phyloP scores from a whole-genome alignment of 805 yeast species.

The Wickerhamiella spandovensis region DNA sequence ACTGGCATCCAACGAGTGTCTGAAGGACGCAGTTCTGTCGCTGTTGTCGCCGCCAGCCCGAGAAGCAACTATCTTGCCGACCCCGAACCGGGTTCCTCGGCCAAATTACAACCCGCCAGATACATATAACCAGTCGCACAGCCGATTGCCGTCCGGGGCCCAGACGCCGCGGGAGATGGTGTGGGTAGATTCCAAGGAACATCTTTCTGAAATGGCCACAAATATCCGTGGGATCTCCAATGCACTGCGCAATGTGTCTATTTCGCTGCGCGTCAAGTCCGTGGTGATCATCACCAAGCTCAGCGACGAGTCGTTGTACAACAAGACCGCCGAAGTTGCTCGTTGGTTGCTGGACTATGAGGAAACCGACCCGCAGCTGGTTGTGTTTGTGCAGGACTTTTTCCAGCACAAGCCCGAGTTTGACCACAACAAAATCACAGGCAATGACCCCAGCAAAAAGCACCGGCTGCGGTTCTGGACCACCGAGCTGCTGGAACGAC shows the following conservation, averaged over 20 bases:
- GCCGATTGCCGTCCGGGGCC: constrained; percentile 7
- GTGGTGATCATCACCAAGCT: constrained; percentile 17
- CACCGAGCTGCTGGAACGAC: constrained; percentile 34
- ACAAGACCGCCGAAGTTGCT: constrained; percentile 12
- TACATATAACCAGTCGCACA: constrained; percentile 5
- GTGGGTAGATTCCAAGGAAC: constrained; percentile 19
- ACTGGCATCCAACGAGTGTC: constrained; percentile 1
- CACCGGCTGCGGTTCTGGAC: constrained; percentile 56
- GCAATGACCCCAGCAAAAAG: constrained; percentile 33
- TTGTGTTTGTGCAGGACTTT: constrained; percentile 62
- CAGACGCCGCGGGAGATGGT: constrained; percentile 19
- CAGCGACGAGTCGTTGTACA: constrained; percentile 15
- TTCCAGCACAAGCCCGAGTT: constrained; percentile 52
- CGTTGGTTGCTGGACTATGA: constrained; percentile 16
- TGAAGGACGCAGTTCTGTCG: not conserved
- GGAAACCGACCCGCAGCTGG: constrained; percentile 17
- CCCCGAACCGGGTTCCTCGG: not conserved
- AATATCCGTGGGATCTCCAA: constrained; percentile 20
- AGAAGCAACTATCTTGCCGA: not conserved
- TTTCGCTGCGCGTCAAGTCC: constrained; percentile 15
- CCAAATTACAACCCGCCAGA: not conserved
- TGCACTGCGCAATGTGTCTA: constrained; percentile 17
- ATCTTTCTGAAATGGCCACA: constrained; percentile 20
- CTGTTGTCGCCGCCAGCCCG: not conserved
- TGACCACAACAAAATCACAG: constrained; percentile 38